Evolutionary conservation across 345 rosid species (phyloP).

Genomic region (Toxicodendron radicans): DNA sequence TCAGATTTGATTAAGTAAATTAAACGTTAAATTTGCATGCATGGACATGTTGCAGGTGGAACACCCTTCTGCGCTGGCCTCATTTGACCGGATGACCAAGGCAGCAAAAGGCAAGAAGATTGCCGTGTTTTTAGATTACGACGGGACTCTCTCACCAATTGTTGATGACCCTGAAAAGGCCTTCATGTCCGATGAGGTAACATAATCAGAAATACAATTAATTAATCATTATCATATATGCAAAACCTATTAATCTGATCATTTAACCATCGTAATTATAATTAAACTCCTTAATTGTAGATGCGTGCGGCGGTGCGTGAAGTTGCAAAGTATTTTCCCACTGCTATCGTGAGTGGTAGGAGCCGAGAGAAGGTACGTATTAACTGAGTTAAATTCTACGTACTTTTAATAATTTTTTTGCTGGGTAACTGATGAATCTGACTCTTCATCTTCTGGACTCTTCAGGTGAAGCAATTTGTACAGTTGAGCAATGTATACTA

Average conservation of each 20-base stretch:
- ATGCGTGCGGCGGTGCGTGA: constrained; percentile 67
- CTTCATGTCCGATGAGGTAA: constrained; percentile 64
- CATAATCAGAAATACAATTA: background rate
- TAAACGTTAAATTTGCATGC: background rate
- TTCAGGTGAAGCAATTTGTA: constrained; percentile 43
- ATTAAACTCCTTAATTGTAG: constrained; percentile 21
- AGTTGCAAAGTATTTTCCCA: constrained; percentile 55
- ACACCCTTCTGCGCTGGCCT: constrained; percentile 56
- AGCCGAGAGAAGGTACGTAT: constrained; percentile 56
- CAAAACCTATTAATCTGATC: background rate
- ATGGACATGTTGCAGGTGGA: constrained; percentile 31
- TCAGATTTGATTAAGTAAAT: too few relatives aligned
- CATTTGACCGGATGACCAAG: constrained; percentile 47
- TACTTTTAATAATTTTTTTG: background rate
- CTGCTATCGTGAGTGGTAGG: constrained; percentile 66
- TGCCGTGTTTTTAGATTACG: constrained; percentile 62
- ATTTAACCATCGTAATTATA: too few relatives aligned
- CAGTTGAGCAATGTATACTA: constrained; percentile 36
- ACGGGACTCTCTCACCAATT: constrained; percentile 75
- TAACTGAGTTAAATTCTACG: too few relatives aligned
- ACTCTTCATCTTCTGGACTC: background rate
- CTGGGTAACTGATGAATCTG: background rate
- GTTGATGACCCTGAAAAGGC: constrained; percentile 65
- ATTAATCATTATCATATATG: too few relatives aligned
- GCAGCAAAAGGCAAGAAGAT: constrained; percentile 50